phyloP scores from a whole-genome alignment of 1,284 basidiomycete genomes.

The Mycosarcoma maydis region DNA sequence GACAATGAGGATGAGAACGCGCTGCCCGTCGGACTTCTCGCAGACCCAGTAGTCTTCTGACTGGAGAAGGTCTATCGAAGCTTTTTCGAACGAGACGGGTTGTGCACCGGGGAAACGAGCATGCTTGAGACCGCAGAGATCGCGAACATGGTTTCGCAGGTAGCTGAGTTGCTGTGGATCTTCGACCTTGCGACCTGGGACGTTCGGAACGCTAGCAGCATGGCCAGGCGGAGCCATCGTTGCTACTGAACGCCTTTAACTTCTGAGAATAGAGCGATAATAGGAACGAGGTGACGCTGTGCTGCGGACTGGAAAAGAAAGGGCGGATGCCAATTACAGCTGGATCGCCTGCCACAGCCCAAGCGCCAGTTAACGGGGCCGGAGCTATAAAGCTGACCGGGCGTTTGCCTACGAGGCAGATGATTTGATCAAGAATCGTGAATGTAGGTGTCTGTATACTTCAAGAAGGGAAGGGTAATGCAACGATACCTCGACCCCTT shows the following conservation, averaged over 20 bases:
- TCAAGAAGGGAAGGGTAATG: too few relatives aligned
- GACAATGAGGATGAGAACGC: slow-evolving; percentile 86
- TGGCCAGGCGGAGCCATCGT: slow-evolving; percentile 46
- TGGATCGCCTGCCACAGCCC: slow-evolving; percentile 13
- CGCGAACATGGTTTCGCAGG: slow-evolving; percentile 43
- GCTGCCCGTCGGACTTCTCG: slow-evolving; percentile 98
- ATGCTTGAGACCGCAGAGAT: slow-evolving; percentile 40
- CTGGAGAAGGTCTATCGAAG: slow-evolving; percentile 40
- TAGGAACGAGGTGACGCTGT: background rate
- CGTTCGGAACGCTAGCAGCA: slow-evolving; percentile 37
- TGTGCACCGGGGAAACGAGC: slow-evolving; percentile 57
- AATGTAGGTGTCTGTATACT: too few relatives aligned
- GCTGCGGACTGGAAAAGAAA: too few relatives aligned
- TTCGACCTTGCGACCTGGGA: slow-evolving; percentile 41
- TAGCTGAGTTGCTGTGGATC: slow-evolving; percentile 27
- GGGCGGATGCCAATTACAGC: background rate
- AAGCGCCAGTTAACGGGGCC: slow-evolving; percentile 5
- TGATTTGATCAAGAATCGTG: background rate
- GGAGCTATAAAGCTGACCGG: slow-evolving; percentile 2
- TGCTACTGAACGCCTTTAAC: background rate
- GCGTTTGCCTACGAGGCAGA: background rate
- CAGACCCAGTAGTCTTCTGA: slow-evolving; percentile 86
- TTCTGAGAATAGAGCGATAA: background rate
- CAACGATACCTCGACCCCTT: too few relatives aligned
- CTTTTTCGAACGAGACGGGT: slow-evolving; percentile 59